phyloP scores from a whole-genome alignment of 208 protist genomes.

The Balamuthia mandrillaris region DNA sequence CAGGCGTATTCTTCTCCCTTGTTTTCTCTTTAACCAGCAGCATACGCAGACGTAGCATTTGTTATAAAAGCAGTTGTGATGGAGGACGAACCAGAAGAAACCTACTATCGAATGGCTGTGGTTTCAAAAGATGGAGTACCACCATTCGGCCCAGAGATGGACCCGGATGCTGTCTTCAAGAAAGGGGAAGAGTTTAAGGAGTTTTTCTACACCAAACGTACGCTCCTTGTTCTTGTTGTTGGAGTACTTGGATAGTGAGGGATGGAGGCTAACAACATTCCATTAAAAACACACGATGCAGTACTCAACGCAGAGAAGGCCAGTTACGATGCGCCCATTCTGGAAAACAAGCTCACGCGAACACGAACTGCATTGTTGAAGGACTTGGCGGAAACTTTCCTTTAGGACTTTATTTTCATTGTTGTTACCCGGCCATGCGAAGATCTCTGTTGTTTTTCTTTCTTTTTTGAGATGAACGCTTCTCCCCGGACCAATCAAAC shows the following conservation, averaged over 20 bases:
- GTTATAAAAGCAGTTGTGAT: slow-evolving; percentile 45
- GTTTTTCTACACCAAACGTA: slow-evolving; percentile 58
- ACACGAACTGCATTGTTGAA: slow-evolving; percentile 52
- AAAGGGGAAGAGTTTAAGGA: slow-evolving; percentile 50
- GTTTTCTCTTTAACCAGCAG: background rate
- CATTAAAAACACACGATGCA: background rate
- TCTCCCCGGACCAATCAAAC: no score
- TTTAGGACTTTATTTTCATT: slow-evolving; percentile 24
- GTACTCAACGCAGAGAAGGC: slow-evolving; percentile 59
- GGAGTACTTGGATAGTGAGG: no score
- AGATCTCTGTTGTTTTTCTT: no score
- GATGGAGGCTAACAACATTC: background rate
- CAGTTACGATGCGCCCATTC: slow-evolving; percentile 49
- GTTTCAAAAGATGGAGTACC: slow-evolving; percentile 54
- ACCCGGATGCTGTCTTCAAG: slow-evolving; percentile 47
- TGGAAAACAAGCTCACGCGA: slow-evolving; percentile 52
- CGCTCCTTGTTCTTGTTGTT: background rate
- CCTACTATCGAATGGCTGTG: slow-evolving; percentile 50
- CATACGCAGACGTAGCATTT: slow-evolving; percentile 45
- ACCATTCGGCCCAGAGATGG: slow-evolving; percentile 48
- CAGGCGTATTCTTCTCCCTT: no score
- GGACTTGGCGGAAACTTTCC: slow-evolving; percentile 50
- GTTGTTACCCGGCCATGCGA: no score
- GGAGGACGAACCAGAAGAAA: slow-evolving; percentile 35
- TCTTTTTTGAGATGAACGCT: no score